Evolutionary conservation across 768 basidiomycete species (phyloP), one percentile per base, ranked within the genome.

Genomic region (Suillus bovinus): DNA sequence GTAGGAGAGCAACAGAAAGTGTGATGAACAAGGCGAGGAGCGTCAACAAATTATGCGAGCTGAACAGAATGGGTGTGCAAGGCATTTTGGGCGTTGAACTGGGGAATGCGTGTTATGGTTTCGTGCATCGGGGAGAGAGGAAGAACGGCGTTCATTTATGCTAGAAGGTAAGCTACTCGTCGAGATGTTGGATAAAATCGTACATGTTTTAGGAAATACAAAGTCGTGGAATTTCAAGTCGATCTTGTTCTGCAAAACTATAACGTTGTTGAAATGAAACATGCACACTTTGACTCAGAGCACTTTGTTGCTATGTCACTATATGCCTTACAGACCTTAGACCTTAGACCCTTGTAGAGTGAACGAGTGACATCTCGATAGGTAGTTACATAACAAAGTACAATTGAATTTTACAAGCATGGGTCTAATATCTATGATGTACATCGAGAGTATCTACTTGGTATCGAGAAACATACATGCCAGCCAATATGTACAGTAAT

Each of bases 1-100:
- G 17, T 42, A 0, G n/a, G n/a, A n/a, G n/a, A n/a, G n/a, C n/a
- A n/a, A n/a, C n/a, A n/a, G n/a, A n/a, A n/a, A n/a, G n/a, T 73
- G 87, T 99, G 54, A 91, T 90, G 87, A 83, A 81, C 67, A 88
- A 85, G 70, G 88, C 96, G n/a, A 77, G 79, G 66, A 94, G 84
- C 71, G 83, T 99, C 34, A 80, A 85, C 59, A 88, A 89, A 72
- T 74, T 98, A 61, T 91, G 90, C 68, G 84, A 81, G 71, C 76
- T 95, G 78, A 71, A 71, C 50, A 71, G 87, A 63, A 71, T 76
- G 61, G 78, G 86, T 61, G 82, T 97, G 53, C 87, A 93, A 73
- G 86, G 80, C 20, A 81, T 95, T 27, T 72, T 96, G 41, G 94
- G 94, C 5, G 83, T 83, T 4, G 94, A 93, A 67, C 88, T 89